Evolutionary conservation across 1,139 yeast genomes (phyloP), one percentile per base, ranked within the genome.

Genomic region (Sugiyamaella sp.): DNA sequence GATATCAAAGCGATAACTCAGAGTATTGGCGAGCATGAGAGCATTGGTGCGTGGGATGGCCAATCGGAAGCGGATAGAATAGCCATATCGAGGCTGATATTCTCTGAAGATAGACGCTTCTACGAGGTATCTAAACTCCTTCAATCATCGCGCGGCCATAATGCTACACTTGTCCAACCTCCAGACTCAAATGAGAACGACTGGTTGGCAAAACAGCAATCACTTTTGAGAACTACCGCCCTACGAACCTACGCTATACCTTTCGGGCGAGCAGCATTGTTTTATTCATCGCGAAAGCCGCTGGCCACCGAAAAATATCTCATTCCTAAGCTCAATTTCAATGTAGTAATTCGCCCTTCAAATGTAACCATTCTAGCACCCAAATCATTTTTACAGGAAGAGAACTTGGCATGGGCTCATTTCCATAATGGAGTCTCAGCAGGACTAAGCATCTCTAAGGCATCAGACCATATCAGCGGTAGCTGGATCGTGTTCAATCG

Each of bases 371-470:
- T 89, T 1, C 76, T 84, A 0, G 70, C 84, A 2, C 84, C 85
- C 2, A 81, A 79, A 55, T 82, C 80, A 1, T 66, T 79, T 0
- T 68, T 88, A 8, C 76, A 81, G 14, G 74, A 77, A 3, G 78
- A 75, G 16, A 71, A 79, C 3, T 66, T 80, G 21, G 82, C 84
- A 45, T 91, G 97, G 97, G 97, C 96, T 0, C 81, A 82, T 57
- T 95, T 93, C 67, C 97, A 93, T 63, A 88, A 88, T 63, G 99
- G 99, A 10, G 96, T 85, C 0, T 84, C 96, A 1, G 80, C 95
- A 0, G 99, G 97, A 0, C 71, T 95, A 50, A 84, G 88, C 53
- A 82, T 91, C 4, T 83, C 91, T 2, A 78, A 77, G 56, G 81
- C 80, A 40, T 82, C 91, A 0, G 78, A 79, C 39, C 91, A 89